Percentiles rank a stretch among this genome's conserved stretches.
Conservation (phyloP, 257 asterid species). For the Prunella vulgaris region DNA sequence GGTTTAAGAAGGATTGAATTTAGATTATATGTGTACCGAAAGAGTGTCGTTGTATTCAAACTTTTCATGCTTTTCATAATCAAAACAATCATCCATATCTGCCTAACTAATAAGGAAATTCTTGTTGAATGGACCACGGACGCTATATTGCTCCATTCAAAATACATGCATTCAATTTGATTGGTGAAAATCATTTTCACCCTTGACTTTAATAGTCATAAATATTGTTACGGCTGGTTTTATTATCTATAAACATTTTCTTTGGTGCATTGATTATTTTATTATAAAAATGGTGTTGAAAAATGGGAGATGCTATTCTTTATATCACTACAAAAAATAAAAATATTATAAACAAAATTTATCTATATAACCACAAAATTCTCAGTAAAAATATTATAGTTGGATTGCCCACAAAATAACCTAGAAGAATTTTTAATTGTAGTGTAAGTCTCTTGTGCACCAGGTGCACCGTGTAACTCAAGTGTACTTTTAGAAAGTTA, state of each 20-base stretch:
- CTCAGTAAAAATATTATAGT: too few species aligned
- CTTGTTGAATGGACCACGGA: constrained; percentile 7
- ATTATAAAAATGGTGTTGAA: not conserved
- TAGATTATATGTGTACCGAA: not conserved
- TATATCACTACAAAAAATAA: too few species aligned
- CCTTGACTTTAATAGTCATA: not conserved
- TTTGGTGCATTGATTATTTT: not conserved
- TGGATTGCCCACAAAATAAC: too few species aligned
- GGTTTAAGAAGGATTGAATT: too few species aligned
- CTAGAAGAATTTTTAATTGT: too few species aligned
- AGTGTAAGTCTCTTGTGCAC: too few species aligned
- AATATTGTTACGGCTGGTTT: not conserved
- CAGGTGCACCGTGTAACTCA: too few species aligned
- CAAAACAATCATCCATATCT: not conserved
- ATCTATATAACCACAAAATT: too few species aligned
- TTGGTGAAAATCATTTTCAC: constrained; percentile 5
- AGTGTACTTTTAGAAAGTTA: too few species aligned
- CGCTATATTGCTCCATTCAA: not conserved
- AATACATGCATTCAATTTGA: constrained; percentile 11
- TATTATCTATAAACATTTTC: not conserved
- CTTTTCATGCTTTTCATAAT: not conserved
- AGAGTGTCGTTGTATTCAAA: not conserved
- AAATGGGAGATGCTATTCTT: not conserved
- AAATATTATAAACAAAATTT: too few species aligned
- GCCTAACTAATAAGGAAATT: constrained; percentile 16